Conservation (phyloP, 169 alveolate genomes). For the Cryptosporidium meleagridis region DNA sequence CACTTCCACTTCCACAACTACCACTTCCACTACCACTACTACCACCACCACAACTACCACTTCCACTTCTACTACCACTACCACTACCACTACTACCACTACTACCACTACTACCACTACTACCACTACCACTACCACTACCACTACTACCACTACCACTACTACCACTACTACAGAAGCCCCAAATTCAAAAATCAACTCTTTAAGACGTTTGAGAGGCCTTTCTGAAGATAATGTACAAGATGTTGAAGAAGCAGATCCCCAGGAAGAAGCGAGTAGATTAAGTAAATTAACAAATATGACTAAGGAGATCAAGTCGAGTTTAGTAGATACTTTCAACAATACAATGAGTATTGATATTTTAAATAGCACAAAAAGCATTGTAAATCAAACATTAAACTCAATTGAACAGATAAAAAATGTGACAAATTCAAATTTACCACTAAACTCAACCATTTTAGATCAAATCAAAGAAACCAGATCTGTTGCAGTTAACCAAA, state of each 20-base stretch:
- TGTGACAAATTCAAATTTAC: constrained; percentile 6
- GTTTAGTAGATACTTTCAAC: constrained; percentile 18
- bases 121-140: neutral
- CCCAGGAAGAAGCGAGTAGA: constrained; percentile 11
- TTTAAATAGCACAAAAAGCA: constrained; percentile 12
- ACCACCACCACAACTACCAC: neutral
- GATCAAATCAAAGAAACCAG: constrained; percentile 34
- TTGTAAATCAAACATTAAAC: constrained; percentile 40
- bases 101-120: constrained; percentile 12
- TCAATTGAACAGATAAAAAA: constrained; percentile 36
- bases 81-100: neutral
- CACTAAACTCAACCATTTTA: neutral
- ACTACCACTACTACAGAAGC: neutral
- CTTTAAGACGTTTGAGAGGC: constrained; percentile 29
- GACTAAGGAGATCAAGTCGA: constrained; percentile 41
- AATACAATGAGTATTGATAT: constrained; percentile 27
- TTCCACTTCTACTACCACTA: constrained; percentile 3
- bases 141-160: neutral
- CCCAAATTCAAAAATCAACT: neutral
- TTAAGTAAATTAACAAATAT: constrained; percentile 16
- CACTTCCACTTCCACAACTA: constrained; percentile 1
- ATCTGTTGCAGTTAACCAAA: constrained; percentile 9
- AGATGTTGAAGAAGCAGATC: neutral
- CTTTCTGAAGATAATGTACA: neutral
- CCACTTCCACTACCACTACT: neutral